Evolutionary conservation across 768 basidiomycete species (phyloP), one percentile per base, ranked within the genome.

Genomic region (Leccinum uliginosum): DNA sequence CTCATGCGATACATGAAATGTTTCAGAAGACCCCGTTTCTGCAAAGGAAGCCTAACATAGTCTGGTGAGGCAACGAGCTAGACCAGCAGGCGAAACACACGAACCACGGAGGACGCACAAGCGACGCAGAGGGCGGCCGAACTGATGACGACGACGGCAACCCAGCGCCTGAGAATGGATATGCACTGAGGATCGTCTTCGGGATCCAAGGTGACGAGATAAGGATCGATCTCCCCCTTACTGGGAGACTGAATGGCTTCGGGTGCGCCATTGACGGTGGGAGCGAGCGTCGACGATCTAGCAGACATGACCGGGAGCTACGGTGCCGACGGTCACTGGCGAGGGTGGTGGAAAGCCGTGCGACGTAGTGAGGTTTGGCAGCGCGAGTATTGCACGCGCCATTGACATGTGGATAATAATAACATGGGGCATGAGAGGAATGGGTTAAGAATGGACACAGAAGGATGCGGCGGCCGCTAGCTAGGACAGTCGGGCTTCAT

Each of bases 61-160:
- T 58, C 40, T 32, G 30, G 40, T 44, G 17, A 38, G 7, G 19
- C 4, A 12, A 53, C 12, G 14, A 14, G 26, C 17, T 32, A 26
- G 51, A 48, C 32, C 35, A 53, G 7, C 1, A 7, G 5, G 12
- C 3, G 24, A 8, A 14, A 53, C 23, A 75, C 83, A 43, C 40
- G 40, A 53, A 82, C 84, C 66, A 83, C 73, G 1, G 82, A 83
- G 1, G 83, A 85, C 12, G 79, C 78, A 63, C 78, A 81, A 1
- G 83, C 79, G 6, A 78, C 80, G 53, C 80, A 82, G 11, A 80
- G 71, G 6, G 80, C 74, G 11, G 77, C 78, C 3, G 72, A 70
- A 34, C 78, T 75, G 54, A 83, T 81, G 7, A 77, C 71, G 3
- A 75, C 55, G 7, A 83, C 78, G 6, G 74, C 69, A 24, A 78